phyloP scores from a whole-genome alignment of 805 yeast species.

The Schizosaccharomyces osmophilus region DNA sequence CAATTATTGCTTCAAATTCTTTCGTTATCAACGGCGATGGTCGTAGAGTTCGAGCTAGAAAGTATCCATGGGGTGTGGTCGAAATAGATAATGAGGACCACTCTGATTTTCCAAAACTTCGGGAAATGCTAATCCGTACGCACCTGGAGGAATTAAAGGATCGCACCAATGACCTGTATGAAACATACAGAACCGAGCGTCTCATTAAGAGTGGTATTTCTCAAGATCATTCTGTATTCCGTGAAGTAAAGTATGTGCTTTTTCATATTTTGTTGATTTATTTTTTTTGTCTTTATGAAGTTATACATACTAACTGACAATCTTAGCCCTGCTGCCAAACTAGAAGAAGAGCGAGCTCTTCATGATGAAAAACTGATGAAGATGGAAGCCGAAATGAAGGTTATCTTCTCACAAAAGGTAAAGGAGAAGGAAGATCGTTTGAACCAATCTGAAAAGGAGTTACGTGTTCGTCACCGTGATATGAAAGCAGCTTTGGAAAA shows the following conservation, averaged over 20 bases:
- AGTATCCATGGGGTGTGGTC: constrained; percentile 93
- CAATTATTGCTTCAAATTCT: constrained; percentile 76
- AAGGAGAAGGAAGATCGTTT: constrained; percentile 89
- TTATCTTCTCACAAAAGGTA: constrained; percentile 88
- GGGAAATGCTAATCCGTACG: background rate
- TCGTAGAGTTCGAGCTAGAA: constrained; percentile 65
- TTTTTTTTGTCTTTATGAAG: too few species aligned
- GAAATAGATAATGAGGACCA: constrained; percentile 72
- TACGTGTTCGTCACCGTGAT: constrained; percentile 84
- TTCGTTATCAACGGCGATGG: constrained; percentile 49
- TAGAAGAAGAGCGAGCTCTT: constrained; percentile 75
- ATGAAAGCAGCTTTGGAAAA: constrained; percentile 82
- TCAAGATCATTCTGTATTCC: constrained; percentile 82
- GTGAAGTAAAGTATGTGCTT: constrained; percentile 28
- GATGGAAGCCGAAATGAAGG: constrained; percentile 90
- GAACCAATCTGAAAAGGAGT: constrained; percentile 88
- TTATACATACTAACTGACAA: background rate
- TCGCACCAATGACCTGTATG: constrained; percentile 95
- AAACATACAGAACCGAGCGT: constrained; percentile 69
- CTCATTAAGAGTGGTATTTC: constrained; percentile 59
- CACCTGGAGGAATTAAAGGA: constrained; percentile 43
- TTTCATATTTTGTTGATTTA: too few species aligned
- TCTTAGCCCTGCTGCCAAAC: constrained; percentile 70
- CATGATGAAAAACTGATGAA: constrained; percentile 85
- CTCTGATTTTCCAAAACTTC: constrained; percentile 65